Base-by-base conservation (phyloP, 306 rosid genomes). In the Lagenaria siceraria region DNA sequence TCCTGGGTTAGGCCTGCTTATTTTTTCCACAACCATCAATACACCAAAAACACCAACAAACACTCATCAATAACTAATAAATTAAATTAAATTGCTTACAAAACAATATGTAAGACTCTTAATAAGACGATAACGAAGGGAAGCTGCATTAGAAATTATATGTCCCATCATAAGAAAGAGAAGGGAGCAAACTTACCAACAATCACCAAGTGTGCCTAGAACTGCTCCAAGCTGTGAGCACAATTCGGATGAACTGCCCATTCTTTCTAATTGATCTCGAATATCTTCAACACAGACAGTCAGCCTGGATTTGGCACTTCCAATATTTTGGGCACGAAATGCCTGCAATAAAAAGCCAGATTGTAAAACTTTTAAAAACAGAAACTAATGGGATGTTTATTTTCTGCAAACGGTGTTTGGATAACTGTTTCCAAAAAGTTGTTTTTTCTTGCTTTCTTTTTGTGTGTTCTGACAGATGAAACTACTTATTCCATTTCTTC, bases 161-260 rank as follows among this genome's bases (percentile, higher is more conserved):
- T 11, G 68, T 56, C 21, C 29, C 21, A 27, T 15, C 21, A n/a
- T 43, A 31, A 78, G 68, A n/a, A 49, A 78, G 38, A 46, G 29
- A 63, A 65, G 77, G 55, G 15, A 62, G 40, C 56, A 78, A 54
- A 82, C 97, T 42, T 36, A 92, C 99, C 99, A 84, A 95, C 99
- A 95, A 74, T 95, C 99, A 54, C 97, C 99, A 83, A 95, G 97
- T 96, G 92, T 95, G 53, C 99, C 99, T 76, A 95, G 87, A 78
- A 92, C 99, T 5, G 97, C 99, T 79, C 99, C 99, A 48, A 95
- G 99, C 86, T 95, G 99, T 62, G 99, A 92, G 84, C 97, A 92
- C 76, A 95, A 79, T 72, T 95, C 99, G 51, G 93, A 79, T n/a
- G 91, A 87, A 82, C 82, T 78, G 15, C 97, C 99, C 78, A 80